Evolutionary conservation across 2,329 filamentous ascomycete genomes (phyloP), one percentile per base, ranked within the genome.

Genomic region (Colletotrichum zoysiae): DNA sequence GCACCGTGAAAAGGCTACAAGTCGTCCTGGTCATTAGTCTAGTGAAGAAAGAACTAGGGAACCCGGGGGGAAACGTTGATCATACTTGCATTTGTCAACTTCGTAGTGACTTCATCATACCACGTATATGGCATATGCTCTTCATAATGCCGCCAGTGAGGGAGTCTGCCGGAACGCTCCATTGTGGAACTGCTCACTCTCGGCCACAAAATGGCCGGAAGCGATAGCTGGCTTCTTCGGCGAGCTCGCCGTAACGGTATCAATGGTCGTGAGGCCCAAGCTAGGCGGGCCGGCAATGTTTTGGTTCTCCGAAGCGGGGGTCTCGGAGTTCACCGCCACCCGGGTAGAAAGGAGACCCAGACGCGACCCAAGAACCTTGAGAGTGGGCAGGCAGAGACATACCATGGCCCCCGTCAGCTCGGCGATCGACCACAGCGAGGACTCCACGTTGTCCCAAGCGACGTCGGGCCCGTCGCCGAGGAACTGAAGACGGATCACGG

Each of bases 401-500:
- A 73, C 59, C 16, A 77, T 67, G 42, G 74, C 75, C 16, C 73
- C 73, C 8, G 73, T 62, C 38, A 77, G 46, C 68, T 78, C 76
- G 33, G 70, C 71, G 12, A 77, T 33, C 23, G 76, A 77, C 73
- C 75, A 76, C 23, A 70, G 35, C 8, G 76, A 74, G 14, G 78
- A 74, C 20, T 74, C 74, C 20, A 78, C 71, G 69, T 74, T 77
- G 23, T 65, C 51, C 71, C 74, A 76, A 7, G 73, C 75, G 20
- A 74, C 65, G 50, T 77, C 76, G 18, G 67, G 20, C 12, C 55
- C 48, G 42, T 65, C 35, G 18, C 66, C 51, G 12, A 78, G 56
- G 53, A 70, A 77, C 11, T 71, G 65, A 7, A 78, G 70, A 26
- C 77, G 75, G 56, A 77, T 56, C 5, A 76, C 66, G n/a, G 76